phyloP scores from a whole-genome alignment of 805 yeast genomes.

The Blastobotrys chiropterorum region DNA sequence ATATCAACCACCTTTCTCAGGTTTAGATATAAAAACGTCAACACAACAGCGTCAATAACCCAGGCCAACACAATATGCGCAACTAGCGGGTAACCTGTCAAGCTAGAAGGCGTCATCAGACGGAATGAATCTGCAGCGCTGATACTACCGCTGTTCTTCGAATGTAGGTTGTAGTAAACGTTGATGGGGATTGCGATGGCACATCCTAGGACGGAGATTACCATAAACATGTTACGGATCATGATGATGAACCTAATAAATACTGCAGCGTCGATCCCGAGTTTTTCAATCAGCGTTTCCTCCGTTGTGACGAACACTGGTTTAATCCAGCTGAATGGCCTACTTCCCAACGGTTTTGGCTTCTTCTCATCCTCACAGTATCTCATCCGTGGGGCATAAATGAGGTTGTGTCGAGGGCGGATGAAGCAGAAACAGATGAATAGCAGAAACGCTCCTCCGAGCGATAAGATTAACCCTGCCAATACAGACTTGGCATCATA shows the following conservation, averaged over 20 bases:
- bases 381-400: slow-evolving; percentile 30
- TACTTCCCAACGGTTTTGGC: slow-evolving; percentile 17
- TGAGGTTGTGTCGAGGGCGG: slow-evolving; percentile 27
- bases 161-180: slow-evolving; percentile 27
- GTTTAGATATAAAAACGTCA: slow-evolving; percentile 25
- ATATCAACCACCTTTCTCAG: slow-evolving; percentile 24
- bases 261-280: slow-evolving; percentile 34
- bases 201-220: slow-evolving; percentile 29
- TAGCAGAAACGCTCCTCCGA: slow-evolving; percentile 29
- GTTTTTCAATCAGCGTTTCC: slow-evolving; percentile 20
- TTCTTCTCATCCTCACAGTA: slow-evolving; percentile 10
- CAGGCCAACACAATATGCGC: slow-evolving; percentile 33
- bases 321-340: slow-evolving; percentile 22
- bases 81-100: slow-evolving; percentile 27
- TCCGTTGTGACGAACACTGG: slow-evolving; percentile 20
- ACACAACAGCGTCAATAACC: slow-evolving; percentile 24
- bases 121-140: slow-evolving; percentile 30
- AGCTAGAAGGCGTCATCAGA: slow-evolving; percentile 32
- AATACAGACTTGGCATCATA: slow-evolving; percentile 31
- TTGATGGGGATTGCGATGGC: slow-evolving; percentile 33
- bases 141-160: slow-evolving; percentile 1
- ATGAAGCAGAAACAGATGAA: slow-evolving; percentile 25
- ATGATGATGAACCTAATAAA: slow-evolving; percentile 28
- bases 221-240: slow-evolving; percentile 28
- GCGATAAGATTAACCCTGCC: slow-evolving; percentile 30